Percentiles rank a stretch among this genome's conserved stretches.
Evolutionary conservation across 371 early-diverging fungal species (phyloP).

Genomic region (Gilbertella persicaria): DNA sequence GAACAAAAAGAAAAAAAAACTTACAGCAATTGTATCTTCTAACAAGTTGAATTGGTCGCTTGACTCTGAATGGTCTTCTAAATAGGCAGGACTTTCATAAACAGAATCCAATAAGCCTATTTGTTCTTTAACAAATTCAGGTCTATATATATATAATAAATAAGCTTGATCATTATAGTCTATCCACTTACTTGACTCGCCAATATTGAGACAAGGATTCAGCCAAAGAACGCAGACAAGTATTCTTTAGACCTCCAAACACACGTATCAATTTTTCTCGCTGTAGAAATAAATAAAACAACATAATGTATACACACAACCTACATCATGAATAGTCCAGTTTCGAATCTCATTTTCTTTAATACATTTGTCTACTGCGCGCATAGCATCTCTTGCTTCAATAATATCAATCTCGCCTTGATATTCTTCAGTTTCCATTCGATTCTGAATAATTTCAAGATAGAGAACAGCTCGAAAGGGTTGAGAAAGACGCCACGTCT

Average conservation of each 20-base stretch:
- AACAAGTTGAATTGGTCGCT: constrained; percentile 33
- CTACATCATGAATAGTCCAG: constrained; percentile 61
- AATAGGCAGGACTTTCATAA: constrained; percentile 53
- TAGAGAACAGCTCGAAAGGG: constrained; percentile 68
- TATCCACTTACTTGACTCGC: constrained; percentile 36
- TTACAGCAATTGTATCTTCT: constrained; percentile 52
- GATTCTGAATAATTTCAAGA: constrained; percentile 62
- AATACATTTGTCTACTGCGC: constrained; percentile 46
- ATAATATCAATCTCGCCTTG: constrained; percentile 36
- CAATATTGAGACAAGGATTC: constrained; percentile 47
- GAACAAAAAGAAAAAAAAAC: background rate
- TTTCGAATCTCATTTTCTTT: constrained; percentile 48
- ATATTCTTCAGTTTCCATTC: constrained; percentile 42
- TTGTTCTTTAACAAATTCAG: constrained; percentile 44
- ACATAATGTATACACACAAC: background rate
- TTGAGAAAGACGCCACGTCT: constrained; percentile 70
- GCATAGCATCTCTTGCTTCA: constrained; percentile 53
- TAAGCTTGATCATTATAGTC: background rate
- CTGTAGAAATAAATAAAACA: constrained; percentile 15
- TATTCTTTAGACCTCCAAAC: constrained; percentile 48
- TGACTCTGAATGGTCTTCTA: constrained; percentile 46
- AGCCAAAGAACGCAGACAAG: constrained; percentile 36
- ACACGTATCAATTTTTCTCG: constrained; percentile 45
- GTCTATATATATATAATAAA: constrained; percentile 15
- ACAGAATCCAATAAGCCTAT: constrained; percentile 48